Evolutionary conservation across 495 filamentous ascomycete species (phyloP).

Genomic region (Mytilinidion resinicola): DNA sequence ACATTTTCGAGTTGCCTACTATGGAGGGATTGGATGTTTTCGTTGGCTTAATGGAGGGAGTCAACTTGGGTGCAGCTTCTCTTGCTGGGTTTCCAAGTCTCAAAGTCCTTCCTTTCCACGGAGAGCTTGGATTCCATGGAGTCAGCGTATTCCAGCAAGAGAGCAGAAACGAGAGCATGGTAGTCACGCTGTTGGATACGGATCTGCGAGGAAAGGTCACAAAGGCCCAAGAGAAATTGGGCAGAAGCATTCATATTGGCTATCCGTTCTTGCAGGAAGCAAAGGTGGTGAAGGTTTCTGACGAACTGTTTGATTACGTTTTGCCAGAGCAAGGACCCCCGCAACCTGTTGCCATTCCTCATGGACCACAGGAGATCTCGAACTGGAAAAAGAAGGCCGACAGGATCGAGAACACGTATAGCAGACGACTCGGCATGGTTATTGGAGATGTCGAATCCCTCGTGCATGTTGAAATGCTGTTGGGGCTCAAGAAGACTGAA

Average conservation of each 20-base stretch:
- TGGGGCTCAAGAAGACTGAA: constrained; percentile 83
- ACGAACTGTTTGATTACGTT: constrained; percentile 90
- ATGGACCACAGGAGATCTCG: constrained; percentile 70
- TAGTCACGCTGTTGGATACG: constrained; percentile 72
- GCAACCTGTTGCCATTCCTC: constrained; percentile 60
- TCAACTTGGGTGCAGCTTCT: constrained; percentile 69
- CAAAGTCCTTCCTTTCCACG: constrained; percentile 73
- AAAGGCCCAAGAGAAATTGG: constrained; percentile 69
- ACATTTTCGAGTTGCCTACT: constrained; percentile 87
- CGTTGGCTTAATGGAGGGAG: constrained; percentile 80
- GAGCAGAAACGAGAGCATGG: constrained; percentile 93
- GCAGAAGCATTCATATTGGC: constrained; percentile 81
- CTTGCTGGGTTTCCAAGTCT: constrained; percentile 90
- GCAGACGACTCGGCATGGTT: constrained; percentile 80
- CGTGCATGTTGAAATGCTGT: constrained; percentile 86
- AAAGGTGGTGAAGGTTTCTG: constrained; percentile 78
- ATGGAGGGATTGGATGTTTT: constrained; percentile 86
- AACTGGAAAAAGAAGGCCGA: constrained; percentile 78
- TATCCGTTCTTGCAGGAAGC: constrained; percentile 96
- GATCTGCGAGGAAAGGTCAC: constrained; percentile 64
- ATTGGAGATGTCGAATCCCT: constrained; percentile 83
- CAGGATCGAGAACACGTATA: constrained; percentile 78
- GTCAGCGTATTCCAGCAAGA: constrained; percentile 97
- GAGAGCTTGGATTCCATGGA: constrained; percentile 77
- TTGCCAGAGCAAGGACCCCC: constrained; percentile 52